phyloP scores from a whole-genome alignment of 345 rosid species.

The Microcos paniculata region DNA sequence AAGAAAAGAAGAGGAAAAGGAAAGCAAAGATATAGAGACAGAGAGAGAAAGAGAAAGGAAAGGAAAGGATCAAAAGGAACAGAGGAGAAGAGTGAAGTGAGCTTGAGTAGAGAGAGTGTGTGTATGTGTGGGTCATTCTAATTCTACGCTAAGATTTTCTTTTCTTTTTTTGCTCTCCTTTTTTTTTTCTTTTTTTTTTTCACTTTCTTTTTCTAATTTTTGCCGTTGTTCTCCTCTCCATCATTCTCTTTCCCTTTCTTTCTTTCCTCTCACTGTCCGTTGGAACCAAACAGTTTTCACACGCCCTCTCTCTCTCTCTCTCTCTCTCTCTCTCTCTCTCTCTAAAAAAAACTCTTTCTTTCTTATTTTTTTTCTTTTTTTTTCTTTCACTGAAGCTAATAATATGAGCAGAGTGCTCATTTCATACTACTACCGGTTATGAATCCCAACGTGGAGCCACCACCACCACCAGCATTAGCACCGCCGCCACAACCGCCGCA shows the following conservation, averaged over 20 bases:
- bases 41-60: not conserved
- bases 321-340: slow-evolving; percentile 4
- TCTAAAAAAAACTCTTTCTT: not conserved
- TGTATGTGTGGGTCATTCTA: slow-evolving; percentile 19
- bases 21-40: slow-evolving; percentile 6
- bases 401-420: slow-evolving; percentile 66
- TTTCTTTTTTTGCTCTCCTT: slow-evolving; percentile 17
- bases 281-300: slow-evolving; percentile 66
- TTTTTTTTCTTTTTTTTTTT: not conserved
- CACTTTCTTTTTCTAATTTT: slow-evolving; percentile 1
- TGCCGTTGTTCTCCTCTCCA: slow-evolving; percentile 14
- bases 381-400: slow-evolving; percentile 18
- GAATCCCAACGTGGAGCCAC: slow-evolving; percentile 78
- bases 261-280: slow-evolving; percentile 53
- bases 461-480: slow-evolving; percentile 37
- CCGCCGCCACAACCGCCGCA: slow-evolving; percentile 76
- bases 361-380: slow-evolving; percentile 9
- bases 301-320: slow-evolving; percentile 13
- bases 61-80: not conserved
- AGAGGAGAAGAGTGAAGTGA: not conserved
- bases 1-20: slow-evolving; percentile 2
- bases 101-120: not conserved
- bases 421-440: slow-evolving; percentile 57
- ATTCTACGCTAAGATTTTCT: slow-evolving; percentile 22
- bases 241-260: slow-evolving; percentile 24